These are phyloP conservation scores for Suillus luteus DNA, from an alignment of 768 basidiomycete species.

Conservation along the genomic window DNA sequence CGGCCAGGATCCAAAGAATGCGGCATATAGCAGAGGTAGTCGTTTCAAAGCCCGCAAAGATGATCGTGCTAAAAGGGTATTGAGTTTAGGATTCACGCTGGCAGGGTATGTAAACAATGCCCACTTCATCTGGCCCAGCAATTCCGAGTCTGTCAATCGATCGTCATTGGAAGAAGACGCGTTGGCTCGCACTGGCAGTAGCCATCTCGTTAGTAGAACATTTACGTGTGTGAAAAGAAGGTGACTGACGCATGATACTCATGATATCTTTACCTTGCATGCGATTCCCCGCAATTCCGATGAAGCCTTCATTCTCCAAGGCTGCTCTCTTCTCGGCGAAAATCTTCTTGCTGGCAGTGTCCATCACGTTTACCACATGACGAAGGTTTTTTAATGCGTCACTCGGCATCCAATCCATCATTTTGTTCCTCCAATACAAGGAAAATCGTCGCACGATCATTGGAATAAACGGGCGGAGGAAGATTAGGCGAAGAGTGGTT, in stretches of 20 bases:
- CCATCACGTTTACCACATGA: constrained; percentile 32
- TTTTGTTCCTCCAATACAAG: constrained; percentile 32
- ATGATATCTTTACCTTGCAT: constrained; percentile 38
- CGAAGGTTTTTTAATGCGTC: constrained; percentile 30
- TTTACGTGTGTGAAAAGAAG: background rate
- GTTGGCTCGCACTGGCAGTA: constrained; percentile 37
- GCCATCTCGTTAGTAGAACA: background rate
- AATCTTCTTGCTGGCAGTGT: constrained; percentile 29
- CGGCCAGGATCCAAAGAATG: constrained; percentile 36
- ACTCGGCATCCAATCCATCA: constrained; percentile 36
- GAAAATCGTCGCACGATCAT: constrained; percentile 32
- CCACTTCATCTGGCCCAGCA: constrained; percentile 42
- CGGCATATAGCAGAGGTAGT: constrained; percentile 36
- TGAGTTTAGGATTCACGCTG: background rate
- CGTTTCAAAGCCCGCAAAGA: constrained; percentile 37
- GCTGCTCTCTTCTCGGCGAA: constrained; percentile 33
- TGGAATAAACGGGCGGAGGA: constrained; percentile 36
- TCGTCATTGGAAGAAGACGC: constrained; percentile 30
- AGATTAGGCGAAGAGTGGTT: constrained; percentile 25
- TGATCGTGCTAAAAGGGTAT: constrained; percentile 30
- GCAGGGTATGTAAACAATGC: constrained; percentile 11
- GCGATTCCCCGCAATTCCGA: constrained; percentile 13
- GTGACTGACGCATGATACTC: constrained; percentile 39
- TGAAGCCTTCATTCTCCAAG: constrained; percentile 15
- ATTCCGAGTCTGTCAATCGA: constrained; percentile 35